A percentile compares a stretch with the other conserved stretches of the same genome.
Evolutionary conservation across 2,329 filamentous ascomycete genomes (phyloP).

Genomic region (Colletotrichum cuscutae): DNA sequence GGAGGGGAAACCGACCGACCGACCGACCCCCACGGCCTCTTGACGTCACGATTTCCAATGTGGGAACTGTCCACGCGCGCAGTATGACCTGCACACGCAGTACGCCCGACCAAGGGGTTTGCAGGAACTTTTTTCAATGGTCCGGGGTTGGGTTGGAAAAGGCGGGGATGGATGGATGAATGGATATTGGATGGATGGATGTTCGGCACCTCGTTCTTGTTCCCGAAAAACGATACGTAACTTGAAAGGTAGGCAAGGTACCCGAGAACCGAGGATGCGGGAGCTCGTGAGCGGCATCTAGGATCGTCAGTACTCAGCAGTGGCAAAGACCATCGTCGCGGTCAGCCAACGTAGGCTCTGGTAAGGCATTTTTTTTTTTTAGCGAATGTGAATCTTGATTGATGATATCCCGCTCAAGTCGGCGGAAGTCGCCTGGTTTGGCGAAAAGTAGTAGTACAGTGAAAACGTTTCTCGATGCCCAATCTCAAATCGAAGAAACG

Average conservation of each 20-base stretch:
- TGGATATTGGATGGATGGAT: not conserved
- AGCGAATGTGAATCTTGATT: not conserved
- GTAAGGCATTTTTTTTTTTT: not conserved
- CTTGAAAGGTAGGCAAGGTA: too few species aligned
- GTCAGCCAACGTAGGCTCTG: too few species aligned
- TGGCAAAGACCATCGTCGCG: not conserved
- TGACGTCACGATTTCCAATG: slow-evolving; percentile 5
- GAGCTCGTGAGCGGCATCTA: not conserved
- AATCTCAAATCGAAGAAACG: not conserved
- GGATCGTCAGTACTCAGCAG: not conserved
- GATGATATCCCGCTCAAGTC: not conserved
- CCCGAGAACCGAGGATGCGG: not conserved
- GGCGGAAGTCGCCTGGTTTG: not conserved
- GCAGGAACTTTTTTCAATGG: not conserved
- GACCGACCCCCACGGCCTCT: not conserved
- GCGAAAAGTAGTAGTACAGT: not conserved
- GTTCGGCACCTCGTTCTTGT: not conserved
- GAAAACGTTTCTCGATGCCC: not conserved
- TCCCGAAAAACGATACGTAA: not conserved
- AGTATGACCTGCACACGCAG: slow-evolving; percentile 5
- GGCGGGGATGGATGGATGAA: not conserved
- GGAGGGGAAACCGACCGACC: too few species aligned
- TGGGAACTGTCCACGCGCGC: not conserved
- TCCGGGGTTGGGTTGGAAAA: not conserved
- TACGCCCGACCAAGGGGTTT: not conserved